These are phyloP conservation scores for Eucalyptus virginea DNA, from an alignment of 345 rosid species.

Conservation along the genomic window DNA sequence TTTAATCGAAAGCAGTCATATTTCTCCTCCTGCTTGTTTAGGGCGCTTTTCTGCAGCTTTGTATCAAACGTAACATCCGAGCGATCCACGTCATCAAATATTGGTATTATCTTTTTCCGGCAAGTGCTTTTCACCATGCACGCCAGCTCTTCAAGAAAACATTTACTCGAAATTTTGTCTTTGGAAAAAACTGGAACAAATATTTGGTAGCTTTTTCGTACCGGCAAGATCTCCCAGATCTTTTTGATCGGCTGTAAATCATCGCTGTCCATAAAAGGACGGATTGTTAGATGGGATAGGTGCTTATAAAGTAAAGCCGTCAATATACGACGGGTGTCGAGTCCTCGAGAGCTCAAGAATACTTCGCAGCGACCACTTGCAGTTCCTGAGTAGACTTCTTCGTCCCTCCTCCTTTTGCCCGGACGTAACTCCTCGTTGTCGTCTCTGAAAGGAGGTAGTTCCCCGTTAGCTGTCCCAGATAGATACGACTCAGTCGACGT, in stretches of 20 bases:
- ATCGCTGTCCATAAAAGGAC: too few relatives aligned
- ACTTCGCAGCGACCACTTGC: too few relatives aligned
- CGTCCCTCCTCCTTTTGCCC: too few relatives aligned
- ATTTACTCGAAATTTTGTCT: background rate
- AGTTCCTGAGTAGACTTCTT: too few relatives aligned
- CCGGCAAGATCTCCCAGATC: background rate
- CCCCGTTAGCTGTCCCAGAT: background rate
- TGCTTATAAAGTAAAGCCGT: too few relatives aligned
- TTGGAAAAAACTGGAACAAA: background rate
- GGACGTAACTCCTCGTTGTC: too few relatives aligned
- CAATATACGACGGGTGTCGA: too few relatives aligned
- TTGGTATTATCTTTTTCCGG: background rate
- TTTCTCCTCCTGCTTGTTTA: background rate
- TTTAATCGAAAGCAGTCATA: too few relatives aligned
- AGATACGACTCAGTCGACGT: too few relatives aligned
- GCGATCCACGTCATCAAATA: background rate
- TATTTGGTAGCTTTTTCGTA: background rate
- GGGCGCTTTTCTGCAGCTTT: background rate
- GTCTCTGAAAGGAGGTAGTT: background rate
- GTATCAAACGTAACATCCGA: background rate
- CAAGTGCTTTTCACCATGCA: background rate
- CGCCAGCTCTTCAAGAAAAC: background rate
- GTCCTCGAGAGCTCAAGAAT: too few relatives aligned
- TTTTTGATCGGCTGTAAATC: too few relatives aligned
- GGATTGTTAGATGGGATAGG: rapidly evolving